Percentiles rank a stretch among this genome's conserved stretches.
Conservation (phyloP, 192 early-diverging fungal species). For the Backusella circina region DNA sequence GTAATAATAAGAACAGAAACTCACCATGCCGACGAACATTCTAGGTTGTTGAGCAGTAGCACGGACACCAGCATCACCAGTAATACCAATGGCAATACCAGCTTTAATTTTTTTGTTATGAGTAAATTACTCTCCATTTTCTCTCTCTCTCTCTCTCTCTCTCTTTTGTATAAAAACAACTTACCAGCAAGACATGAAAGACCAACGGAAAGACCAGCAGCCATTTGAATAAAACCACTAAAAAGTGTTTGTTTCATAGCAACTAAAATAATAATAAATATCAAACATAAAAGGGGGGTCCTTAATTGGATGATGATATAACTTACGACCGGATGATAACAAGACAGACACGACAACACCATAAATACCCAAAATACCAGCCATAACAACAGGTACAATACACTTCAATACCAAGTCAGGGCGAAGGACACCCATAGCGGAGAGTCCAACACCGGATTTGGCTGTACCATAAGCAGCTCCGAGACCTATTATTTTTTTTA, state of each 20-base stretch:
- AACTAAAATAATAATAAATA: conserved; percentile 26
- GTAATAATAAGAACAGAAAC: neutral
- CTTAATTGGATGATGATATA: neutral
- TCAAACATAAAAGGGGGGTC: conserved; percentile 2
- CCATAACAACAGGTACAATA: conserved; percentile 97
- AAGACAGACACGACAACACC: conserved; percentile 95
- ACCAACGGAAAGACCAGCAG: conserved; percentile 90
- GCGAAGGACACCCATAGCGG: conserved; percentile 90
- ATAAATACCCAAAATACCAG: conserved; percentile 98
- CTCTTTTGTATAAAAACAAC: neutral
- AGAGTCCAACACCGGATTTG: conserved; percentile 95
- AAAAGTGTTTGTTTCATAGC: conserved; percentile 40
- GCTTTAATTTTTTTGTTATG: no score
- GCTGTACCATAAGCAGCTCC: conserved; percentile 99
- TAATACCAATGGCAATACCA: conserved; percentile 94
- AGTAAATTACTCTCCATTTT: no score
- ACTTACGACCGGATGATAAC: conserved; percentile 75
- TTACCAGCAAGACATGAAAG: conserved; percentile 75
- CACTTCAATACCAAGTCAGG: conserved; percentile 89
- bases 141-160: no score
- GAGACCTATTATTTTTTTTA: conserved; percentile 56
- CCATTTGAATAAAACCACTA: conserved; percentile 89
- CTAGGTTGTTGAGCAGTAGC: conserved; percentile 87
- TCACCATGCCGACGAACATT: conserved; percentile 88
- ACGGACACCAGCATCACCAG: conserved; percentile 94